Base-by-base conservation (phyloP, 1,139 yeast genomes). In the Kurtzmaniella quercitrusa region DNA sequence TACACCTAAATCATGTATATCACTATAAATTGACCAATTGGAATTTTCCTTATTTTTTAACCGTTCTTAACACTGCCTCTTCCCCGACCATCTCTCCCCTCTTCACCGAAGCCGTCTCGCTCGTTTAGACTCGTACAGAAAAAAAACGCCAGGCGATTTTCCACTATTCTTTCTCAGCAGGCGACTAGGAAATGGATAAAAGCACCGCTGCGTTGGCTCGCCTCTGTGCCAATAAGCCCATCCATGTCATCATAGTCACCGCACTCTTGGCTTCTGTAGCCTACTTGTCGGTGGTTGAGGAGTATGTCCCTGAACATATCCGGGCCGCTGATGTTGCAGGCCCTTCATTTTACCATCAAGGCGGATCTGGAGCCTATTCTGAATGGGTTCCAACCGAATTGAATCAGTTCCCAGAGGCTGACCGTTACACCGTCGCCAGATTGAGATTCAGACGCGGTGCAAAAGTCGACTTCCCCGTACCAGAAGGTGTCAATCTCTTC, bases 161-260 rank as follows among this genome's bases (percentile, higher is more conserved):
- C 21, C 36, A 33, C 19, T 21, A 33, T 19, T 14, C 9, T 26
- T 26, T 26, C 30, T 9, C 9, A 26, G 30, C 30, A 26, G 30
- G 30, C n/a, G 30, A 26, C 30, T 26, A 26, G 30, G 18, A 34
- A 19, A 34, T 34, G 37, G 37, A 34, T 57, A 41, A 55, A 56
- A 49, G 61, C 41, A 66, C 71, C 34, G 59, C 73, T 45, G 61
- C 65, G 38, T 54, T 84, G 47, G 86, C 95, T 32, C 77, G 74
- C 50, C 62, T 76, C 36, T 81, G 93, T 40, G 95, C 96, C 17
- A 80, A 79, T 50, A 79, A 84, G 55, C 99, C 99, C 28, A 88
- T 93, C 53, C 98, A 93, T 63, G 79, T 91, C 46, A 82, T 93
- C 46, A 81, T 89, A 41, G 59, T 81, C 49, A 78, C 91, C 15